These are phyloP conservation scores for Vitis hybrid DNA, from an alignment of 177 flowering plant genomes.

Conservation along the genomic window DNA sequence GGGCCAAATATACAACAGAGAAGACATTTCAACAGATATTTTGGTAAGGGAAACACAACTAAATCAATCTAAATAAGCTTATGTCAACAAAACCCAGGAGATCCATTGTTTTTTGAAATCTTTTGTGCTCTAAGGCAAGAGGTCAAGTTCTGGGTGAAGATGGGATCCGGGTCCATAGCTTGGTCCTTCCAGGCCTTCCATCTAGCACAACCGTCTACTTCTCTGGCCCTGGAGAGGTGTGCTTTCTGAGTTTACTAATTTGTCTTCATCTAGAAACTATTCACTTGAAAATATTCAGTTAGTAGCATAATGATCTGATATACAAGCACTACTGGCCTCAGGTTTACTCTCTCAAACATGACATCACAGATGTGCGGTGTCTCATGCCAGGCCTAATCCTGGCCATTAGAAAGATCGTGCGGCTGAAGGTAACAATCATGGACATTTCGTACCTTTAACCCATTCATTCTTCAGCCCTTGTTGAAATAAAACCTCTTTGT, in stretches of 20 bases:
- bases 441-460: neutral
- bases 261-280: neutral
- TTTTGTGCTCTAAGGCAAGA: conserved; percentile 48
- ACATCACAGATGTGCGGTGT: conserved; percentile 65
- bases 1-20: conserved; percentile 82
- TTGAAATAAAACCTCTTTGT: neutral
- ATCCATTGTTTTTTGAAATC: neutral
- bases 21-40: conserved; percentile 66
- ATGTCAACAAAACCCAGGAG: neutral
- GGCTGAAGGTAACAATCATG: conserved; percentile 61
- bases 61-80: neutral
- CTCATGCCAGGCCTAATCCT: conserved; percentile 88
- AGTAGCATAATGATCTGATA: conserved; percentile 5
- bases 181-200: conserved; percentile 85
- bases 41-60: conserved; percentile 39
- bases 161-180: conserved; percentile 82
- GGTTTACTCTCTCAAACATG: conserved; percentile 75
- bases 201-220: conserved; percentile 77
- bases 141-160: conserved; percentile 90
- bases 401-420: conserved; percentile 80
- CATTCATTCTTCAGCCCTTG: conserved; percentile 1
- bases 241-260: neutral
- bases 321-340: conserved; percentile 16
- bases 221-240: conserved; percentile 84
- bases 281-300: conserved; percentile 1